Evolutionary conservation across 164 flowering plant species (phyloP), one percentile per base, ranked within the genome.

Genomic region (Aristolochia contorta): DNA sequence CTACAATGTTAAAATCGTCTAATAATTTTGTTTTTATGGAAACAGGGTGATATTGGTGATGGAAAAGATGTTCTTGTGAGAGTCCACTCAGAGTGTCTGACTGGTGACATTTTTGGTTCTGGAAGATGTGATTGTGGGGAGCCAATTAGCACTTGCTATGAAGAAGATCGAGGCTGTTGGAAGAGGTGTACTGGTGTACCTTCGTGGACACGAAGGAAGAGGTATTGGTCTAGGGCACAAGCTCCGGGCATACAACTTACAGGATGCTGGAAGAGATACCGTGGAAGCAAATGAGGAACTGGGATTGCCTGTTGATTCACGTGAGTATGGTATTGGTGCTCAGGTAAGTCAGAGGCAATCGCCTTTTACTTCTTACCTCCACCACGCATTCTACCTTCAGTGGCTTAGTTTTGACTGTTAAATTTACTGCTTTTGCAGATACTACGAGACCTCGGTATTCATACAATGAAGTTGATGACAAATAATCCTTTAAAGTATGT

Each of bases 251-350:
- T 93, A 93, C 75, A 93, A 85, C 67, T 73, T 93, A 37, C 97
- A 93, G 63, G 99, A 93, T 69, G 89, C 68, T 71, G 99, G 97
- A 4, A 85, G 87, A 57, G 97, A 93, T 63, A 90, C 97, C 12
- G 99, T 90, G 23, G 99, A 93, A 77, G 99, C 99, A 56, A 93
- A 93, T 58, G 95, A 85, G 73, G 99, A 93, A 68, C 75, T 93
- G 47, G 96, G 97, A 3, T 69, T 90, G 71, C 93, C 99, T 54
- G 84, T 89, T 73, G 97, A 91, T 80, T 85, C 99, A 7, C 75
- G 99, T 20, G 99, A 94, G 57, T 94, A 94, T 65, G 99, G 99
- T 23, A 83, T 94, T 65, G 99, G 99, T 67, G 99, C 99, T 47
- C 99, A 93, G 97, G 98, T 93, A 74, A 25, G 37, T 47, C 24